Evolutionary conservation across 1,284 basidiomycete species (phyloP).

Genomic region (Cronartium quercuum): DNA sequence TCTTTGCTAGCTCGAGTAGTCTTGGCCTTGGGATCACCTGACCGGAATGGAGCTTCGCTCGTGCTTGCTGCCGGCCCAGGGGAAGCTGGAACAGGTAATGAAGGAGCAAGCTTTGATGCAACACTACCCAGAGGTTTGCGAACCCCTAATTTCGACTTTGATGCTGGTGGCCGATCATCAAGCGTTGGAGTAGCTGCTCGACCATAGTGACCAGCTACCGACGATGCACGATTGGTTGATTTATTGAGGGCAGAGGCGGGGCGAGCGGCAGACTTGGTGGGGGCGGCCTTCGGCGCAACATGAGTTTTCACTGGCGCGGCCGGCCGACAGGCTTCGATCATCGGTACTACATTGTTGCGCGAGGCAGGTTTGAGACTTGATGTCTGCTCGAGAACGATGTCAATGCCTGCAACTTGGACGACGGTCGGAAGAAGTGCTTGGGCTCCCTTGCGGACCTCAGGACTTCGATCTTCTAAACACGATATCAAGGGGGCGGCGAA

Average conservation of each 20-base stretch:
- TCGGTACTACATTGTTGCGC: slow-evolving; percentile 70
- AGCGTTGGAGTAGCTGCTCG: slow-evolving; percentile 48
- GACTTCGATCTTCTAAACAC: slow-evolving; percentile 83
- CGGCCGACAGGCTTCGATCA: slow-evolving; percentile 64
- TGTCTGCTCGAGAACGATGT: slow-evolving; percentile 78
- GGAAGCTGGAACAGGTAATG: slow-evolving; percentile 45
- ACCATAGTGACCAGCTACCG: slow-evolving; percentile 31
- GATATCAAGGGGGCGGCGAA: slow-evolving; percentile 67
- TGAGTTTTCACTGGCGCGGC: slow-evolving; percentile 10
- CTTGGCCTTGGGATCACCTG: slow-evolving; percentile 68
- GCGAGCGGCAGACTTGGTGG: slow-evolving; percentile 40
- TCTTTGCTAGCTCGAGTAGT: slow-evolving; percentile 70
- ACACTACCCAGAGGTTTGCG: slow-evolving; percentile 46
- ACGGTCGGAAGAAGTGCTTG: slow-evolving; percentile 73
- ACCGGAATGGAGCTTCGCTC: slow-evolving; percentile 59
- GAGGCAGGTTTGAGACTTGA: slow-evolving; percentile 86
- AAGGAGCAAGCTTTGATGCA: slow-evolving; percentile 45
- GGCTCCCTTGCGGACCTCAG: slow-evolving; percentile 85
- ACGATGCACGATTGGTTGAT: slow-evolving; percentile 21
- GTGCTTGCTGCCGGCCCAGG: slow-evolving; percentile 51
- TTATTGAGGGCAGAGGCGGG: slow-evolving; percentile 40
- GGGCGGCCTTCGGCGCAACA: slow-evolving; percentile 41
- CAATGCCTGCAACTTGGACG: slow-evolving; percentile 71
- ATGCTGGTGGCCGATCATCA: slow-evolving; percentile 44
- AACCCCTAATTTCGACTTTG: slow-evolving; percentile 42